These are phyloP conservation scores for Benincasa hispida DNA, from an alignment of 306 rosid species.

Conservation along the genomic window DNA sequence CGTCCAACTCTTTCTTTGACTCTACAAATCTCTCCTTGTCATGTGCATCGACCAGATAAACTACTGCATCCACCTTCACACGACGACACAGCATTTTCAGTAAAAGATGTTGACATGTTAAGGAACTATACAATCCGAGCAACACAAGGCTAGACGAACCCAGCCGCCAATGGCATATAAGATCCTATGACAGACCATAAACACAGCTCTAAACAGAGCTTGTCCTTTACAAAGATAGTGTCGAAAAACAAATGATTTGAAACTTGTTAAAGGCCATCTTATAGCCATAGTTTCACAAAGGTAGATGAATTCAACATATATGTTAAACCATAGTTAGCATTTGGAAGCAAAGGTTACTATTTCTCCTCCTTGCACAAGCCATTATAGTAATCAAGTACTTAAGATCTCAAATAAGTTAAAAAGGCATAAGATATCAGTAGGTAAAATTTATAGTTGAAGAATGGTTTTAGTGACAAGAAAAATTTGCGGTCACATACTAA, in stretches of 20 bases:
- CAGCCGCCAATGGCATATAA: not conserved
- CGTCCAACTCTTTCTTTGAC: constrained; percentile 74
- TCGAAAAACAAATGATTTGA: not conserved
- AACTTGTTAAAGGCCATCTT: not conserved
- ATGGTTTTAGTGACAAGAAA: not conserved
- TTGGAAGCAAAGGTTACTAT: not conserved
- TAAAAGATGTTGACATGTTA: not conserved
- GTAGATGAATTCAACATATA: not conserved
- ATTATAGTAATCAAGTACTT: not conserved
- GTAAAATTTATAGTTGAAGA: not conserved
- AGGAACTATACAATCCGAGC: not conserved
- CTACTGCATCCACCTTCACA: constrained; percentile 75
- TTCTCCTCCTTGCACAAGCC: not conserved
- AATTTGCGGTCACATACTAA: not conserved
- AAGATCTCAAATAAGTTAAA: not conserved
- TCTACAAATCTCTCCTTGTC: constrained; percentile 80
- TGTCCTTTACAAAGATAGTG: not conserved
- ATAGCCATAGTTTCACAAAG: not conserved
- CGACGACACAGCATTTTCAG: not conserved
- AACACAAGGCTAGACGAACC: not conserved
- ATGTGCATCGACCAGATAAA: constrained; percentile 62
- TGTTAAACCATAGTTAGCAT: not conserved
- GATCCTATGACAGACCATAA: too few species aligned
- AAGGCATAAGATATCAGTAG: not conserved
- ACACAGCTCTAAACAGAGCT: not conserved